Percentiles rank a stretch among this genome's conserved stretches.
These are phyloP conservation scores for Phlegmacium glaucopus DNA, from an alignment of 768 basidiomycete species.

Conservation along the genomic window DNA sequence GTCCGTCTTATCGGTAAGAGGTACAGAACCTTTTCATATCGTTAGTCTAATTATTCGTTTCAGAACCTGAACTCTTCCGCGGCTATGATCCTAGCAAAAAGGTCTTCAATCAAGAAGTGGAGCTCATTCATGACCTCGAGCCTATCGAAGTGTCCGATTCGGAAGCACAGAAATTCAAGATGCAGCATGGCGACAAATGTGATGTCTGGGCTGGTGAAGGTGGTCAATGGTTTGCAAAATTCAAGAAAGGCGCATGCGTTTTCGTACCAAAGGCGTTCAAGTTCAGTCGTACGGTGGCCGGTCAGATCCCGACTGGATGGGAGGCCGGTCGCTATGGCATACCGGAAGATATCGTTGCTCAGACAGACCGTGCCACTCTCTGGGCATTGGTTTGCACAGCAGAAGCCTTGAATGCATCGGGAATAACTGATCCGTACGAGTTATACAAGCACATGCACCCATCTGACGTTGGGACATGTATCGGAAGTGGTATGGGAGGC, in stretches of 20 bases:
- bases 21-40: background rate
- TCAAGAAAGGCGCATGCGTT: conserved; percentile 96
- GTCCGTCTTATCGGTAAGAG: conserved; percentile 87
- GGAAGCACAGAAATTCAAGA: conserved; percentile 94
- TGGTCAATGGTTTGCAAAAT: conserved; percentile 97
- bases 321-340: conserved; percentile 95
- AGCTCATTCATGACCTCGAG: conserved; percentile 95
- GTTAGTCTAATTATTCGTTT: conserved; percentile 10
- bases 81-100: conserved; percentile 99
- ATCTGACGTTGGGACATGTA: conserved; percentile 88
- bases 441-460: conserved; percentile 97
- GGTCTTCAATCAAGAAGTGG: conserved; percentile 94
- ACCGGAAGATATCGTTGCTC: conserved; percentile 92
- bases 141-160: conserved; percentile 89
- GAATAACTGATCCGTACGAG: conserved; percentile 97
- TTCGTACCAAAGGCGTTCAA: conserved; percentile 92
- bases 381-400: conserved; percentile 95
- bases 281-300: conserved; percentile 92
- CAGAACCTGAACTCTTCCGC: conserved; percentile 96
- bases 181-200: conserved; percentile 94
- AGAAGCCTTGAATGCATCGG: conserved; percentile 94
- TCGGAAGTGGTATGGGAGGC: conserved; percentile 99
- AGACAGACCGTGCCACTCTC: conserved; percentile 87
- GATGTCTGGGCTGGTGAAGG: conserved; percentile 91
- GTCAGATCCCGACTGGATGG: conserved; percentile 98